These are phyloP conservation scores for Pythium graminicola DNA, from an alignment of 352 stramenopile genomes.

Conservation along the genomic window DNA sequence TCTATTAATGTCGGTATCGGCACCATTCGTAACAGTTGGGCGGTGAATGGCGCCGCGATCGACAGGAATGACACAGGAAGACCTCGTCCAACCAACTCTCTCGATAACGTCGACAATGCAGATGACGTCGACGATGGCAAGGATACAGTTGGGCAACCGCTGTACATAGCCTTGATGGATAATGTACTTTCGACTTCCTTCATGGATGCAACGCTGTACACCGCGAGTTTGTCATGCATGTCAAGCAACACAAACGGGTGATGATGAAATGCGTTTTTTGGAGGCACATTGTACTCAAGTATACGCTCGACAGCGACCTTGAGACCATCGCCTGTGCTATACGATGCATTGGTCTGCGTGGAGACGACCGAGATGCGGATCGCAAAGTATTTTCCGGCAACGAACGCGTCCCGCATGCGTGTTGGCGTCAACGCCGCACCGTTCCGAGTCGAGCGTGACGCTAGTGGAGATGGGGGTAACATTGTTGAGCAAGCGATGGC, in stretches of 20 bases:
- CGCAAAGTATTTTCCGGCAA: conserved; percentile 50
- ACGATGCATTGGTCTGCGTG: conserved; percentile 4
- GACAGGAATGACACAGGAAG: conserved; percentile 32
- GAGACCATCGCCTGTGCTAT: conserved; percentile 22
- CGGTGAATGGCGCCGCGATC: conserved; percentile 33
- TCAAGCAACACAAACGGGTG: conserved; percentile 67
- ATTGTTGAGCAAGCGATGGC: conserved; percentile 30
- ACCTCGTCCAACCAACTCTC: conserved; percentile 9
- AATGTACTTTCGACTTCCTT: conserved; percentile 40
- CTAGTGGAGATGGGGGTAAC: conserved; percentile 33
- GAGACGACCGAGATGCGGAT: conserved; percentile 42
- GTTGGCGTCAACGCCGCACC: neutral
- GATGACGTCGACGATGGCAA: conserved; percentile 4
- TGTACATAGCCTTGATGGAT: conserved; percentile 45
- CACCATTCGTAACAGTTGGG: conserved; percentile 52
- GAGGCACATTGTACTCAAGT: conserved; percentile 41
- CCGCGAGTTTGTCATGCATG: conserved; percentile 42
- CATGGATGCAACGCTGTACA: conserved; percentile 62
- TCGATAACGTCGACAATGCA: neutral
- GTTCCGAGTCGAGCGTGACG: conserved; percentile 26
- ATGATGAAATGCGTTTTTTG: conserved; percentile 43
- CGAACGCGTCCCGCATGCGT: conserved; percentile 32
- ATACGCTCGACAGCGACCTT: conserved; percentile 42
- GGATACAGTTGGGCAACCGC: conserved; percentile 24
- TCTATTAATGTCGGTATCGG: conserved; percentile 48